phyloP scores from a whole-genome alignment of 176 grass and related monocot species.

The Rhipidocladum racemiflorum region DNA sequence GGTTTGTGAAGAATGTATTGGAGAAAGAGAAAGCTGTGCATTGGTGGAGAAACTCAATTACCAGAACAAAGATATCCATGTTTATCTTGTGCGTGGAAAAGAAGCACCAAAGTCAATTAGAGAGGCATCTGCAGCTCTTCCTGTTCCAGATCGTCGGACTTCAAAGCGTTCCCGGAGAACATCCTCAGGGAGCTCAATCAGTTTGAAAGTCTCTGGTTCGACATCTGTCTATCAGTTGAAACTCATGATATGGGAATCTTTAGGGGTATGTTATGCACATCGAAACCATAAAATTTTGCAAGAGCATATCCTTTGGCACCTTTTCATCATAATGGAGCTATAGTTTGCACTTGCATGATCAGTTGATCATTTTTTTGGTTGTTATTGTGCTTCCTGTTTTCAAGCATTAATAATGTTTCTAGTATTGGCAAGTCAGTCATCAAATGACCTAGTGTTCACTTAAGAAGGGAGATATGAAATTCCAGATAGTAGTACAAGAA shows the following conservation, averaged over 20 bases:
- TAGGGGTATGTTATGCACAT: constrained; percentile 70
- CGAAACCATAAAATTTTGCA: neutral
- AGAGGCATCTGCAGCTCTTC: constrained; percentile 54
- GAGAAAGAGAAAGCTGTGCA: constrained; percentile 83
- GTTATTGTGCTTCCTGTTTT: neutral
- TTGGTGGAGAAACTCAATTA: constrained; percentile 86
- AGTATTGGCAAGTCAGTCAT: neutral
- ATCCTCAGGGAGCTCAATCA: constrained; percentile 66
- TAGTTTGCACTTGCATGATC: neutral
- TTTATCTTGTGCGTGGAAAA: constrained; percentile 92
- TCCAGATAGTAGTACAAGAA: constrained; percentile 7
- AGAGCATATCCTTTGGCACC: neutral
- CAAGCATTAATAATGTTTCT: neutral
- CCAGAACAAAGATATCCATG: constrained; percentile 63
- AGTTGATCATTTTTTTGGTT: neutral
- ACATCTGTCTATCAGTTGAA: constrained; percentile 93
- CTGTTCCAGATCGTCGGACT: constrained; percentile 69
- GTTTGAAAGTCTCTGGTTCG: constrained; percentile 85
- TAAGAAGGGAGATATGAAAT: neutral
- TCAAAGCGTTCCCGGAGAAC: constrained; percentile 89
- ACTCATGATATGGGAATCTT: constrained; percentile 99
- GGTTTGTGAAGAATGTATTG: constrained; percentile 94
- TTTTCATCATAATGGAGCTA: constrained; percentile 6
- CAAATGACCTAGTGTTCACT: neutral
- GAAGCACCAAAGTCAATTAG: constrained; percentile 90